Percentiles rank a stretch among this genome's conserved stretches.
These are phyloP conservation scores for Eucalyptus grandis DNA, from an alignment of 345 rosid species.

Conservation along the genomic window DNA sequence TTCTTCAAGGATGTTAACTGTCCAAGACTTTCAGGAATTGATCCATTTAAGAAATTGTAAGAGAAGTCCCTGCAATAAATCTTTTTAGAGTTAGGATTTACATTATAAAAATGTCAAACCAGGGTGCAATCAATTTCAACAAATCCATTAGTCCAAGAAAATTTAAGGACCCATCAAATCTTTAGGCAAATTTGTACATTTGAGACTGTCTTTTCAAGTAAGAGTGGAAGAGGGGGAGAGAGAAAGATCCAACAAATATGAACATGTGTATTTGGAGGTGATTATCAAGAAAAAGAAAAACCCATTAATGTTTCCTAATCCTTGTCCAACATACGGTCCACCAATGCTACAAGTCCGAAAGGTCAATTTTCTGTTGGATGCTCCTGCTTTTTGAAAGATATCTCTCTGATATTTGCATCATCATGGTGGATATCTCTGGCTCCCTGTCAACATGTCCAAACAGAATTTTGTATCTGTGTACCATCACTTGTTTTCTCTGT, in stretches of 20 bases:
- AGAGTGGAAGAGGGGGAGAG: neutral
- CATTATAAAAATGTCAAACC: neutral
- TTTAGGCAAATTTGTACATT: neutral
- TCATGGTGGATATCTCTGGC: neutral
- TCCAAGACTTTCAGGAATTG: slow-evolving; percentile 83
- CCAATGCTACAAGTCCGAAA: neutral
- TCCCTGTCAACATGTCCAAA: slow-evolving; percentile 57
- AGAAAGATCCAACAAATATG: neutral
- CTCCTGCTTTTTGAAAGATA: neutral
- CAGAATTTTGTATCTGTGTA: slow-evolving; percentile 19
- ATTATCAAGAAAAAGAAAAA: neutral
- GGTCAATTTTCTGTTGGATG: neutral
- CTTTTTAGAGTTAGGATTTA: neutral
- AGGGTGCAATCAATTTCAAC: neutral
- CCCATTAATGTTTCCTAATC: neutral
- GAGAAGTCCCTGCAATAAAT: slow-evolving; percentile 62
- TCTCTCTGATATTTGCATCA: neutral
- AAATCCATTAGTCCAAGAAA: neutral
- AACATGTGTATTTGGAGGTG: neutral
- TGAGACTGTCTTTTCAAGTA: neutral
- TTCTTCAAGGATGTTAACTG: slow-evolving; percentile 51
- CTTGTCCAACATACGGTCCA: neutral
- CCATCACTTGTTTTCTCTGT: neutral
- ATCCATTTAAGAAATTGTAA: slow-evolving; percentile 63
- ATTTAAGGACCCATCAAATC: neutral